Conservation (phyloP, 768 basidiomycete species). For the Thelephora aurantiotincta region DNA sequence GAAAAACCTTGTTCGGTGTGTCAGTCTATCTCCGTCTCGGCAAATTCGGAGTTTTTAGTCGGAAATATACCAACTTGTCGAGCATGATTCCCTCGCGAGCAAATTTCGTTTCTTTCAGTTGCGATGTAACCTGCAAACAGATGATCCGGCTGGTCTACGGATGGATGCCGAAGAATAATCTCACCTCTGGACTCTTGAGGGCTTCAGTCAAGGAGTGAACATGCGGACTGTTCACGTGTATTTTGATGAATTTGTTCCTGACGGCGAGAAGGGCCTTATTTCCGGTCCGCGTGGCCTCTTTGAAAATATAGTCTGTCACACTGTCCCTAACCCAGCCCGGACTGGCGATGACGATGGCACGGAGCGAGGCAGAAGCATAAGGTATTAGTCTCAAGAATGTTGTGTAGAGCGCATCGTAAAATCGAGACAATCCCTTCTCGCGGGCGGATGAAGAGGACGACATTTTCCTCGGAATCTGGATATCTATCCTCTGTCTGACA, state of each 20-base stretch:
- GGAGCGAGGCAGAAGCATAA: conserved; percentile 52
- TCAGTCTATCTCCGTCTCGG: not conserved
- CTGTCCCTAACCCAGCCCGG: conserved; percentile 93
- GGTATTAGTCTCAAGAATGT: conserved; percentile 87
- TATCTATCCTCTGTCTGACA: conserved; percentile 78
- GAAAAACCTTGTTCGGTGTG: conserved; percentile 55
- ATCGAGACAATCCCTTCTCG: conserved; percentile 80
- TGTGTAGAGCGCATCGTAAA: conserved; percentile 75
- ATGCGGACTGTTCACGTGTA: conserved; percentile 87
- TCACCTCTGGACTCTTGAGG: conserved; percentile 84
- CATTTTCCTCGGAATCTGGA: conserved; percentile 81
- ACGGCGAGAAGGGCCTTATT: conserved; percentile 76
- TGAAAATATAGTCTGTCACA: conserved; percentile 71
- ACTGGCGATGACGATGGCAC: conserved; percentile 90
- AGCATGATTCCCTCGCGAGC: conserved; percentile 85
- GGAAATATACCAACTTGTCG: conserved; percentile 47
- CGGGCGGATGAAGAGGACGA: conserved; percentile 74
- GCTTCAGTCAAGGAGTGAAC: conserved; percentile 94
- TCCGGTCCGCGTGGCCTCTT: conserved; percentile 64
- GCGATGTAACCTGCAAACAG: conserved; percentile 42
- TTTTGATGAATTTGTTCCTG: conserved; percentile 75
- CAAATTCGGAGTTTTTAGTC: not conserved
- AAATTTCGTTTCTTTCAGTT: conserved; percentile 91
- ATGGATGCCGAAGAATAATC: conserved; percentile 6
- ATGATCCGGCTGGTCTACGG: not conserved